Base-by-base conservation (phyloP, 2,329 filamentous ascomycete genomes). In the Ophiostoma perfectum region DNA sequence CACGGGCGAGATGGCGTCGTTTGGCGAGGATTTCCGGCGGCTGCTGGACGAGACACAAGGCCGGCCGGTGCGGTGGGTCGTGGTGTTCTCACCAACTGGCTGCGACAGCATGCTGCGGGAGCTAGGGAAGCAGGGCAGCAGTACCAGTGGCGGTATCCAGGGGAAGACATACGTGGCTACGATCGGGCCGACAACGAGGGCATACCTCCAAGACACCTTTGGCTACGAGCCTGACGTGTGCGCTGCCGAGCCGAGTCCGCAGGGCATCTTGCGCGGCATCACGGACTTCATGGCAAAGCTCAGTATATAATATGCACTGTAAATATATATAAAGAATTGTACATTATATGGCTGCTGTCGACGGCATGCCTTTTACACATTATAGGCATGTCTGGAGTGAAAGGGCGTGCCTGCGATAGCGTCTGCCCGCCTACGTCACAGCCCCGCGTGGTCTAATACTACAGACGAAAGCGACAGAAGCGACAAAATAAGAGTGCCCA, bases 101-200 rank as follows among this genome's bases (percentile, higher is more conserved):
- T 88, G 86, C 69, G 85, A 88, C 71, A 82, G 80, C 73, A 83
- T 89, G 81, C 79, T 89, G 58, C 78, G 79, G 6, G 80, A 80
- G 1, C 75, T 90, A 66, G 83, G 80, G 2, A 14, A 18, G 39
- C 5, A 9, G 9, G 2, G 38, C 5, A 1, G 3, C 38, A 1
- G 27, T 27, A 2, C 27, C 27, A 27, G 27, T 27, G 27, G 27
- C 27, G 27, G 27, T 27, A 27, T 27, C 27, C 6, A 18, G 16
- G 60, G 39, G 6, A 42, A 39, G 8, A 42, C 39, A 0, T 87
- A 85, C 71, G 82, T 98, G 70, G 92, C 90, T 14, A 96, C 93
- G 0, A 99, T 99, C 77, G 95, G 95, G 0, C 94, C 95, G 12
- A 99, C 95, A 18, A 99, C 95, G 11, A 84, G 89, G 71, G 88